Conservation (phyloP, 305 asterid species). For the Stenogyne calaminthoides region DNA sequence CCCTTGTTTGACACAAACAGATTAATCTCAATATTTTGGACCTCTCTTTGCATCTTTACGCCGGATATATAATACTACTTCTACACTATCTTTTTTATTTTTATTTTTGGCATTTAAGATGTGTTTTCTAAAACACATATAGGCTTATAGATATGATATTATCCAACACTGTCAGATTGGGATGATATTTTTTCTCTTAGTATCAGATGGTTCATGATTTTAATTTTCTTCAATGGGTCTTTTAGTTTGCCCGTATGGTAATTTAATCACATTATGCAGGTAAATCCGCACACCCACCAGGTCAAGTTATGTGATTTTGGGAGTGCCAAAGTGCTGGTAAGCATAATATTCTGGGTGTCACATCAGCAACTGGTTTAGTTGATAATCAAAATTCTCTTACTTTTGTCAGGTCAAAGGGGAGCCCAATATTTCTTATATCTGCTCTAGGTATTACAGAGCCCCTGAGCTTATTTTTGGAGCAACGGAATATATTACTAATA, state of each 20-base stretch:
- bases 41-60: constrained; percentile 9
- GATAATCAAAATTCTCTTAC: constrained; percentile 16
- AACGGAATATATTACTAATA: constrained; percentile 86
- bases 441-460: constrained; percentile 97
- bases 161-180: background rate
- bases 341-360: constrained; percentile 18
- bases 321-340: constrained; percentile 77
- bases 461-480: constrained; percentile 99
- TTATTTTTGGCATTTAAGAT: background rate
- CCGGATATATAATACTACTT: background rate
- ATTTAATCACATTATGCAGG: constrained; percentile 46
- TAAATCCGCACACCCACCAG: constrained; percentile 79
- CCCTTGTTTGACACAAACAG: constrained; percentile 4
- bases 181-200: too few relatives aligned
- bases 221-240: background rate
- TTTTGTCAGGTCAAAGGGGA: constrained; percentile 90
- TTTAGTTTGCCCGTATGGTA: constrained; percentile 17
- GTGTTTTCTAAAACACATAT: background rate
- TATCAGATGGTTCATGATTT: background rate
- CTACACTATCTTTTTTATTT: background rate
- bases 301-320: constrained; percentile 78
- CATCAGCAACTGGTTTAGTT: constrained; percentile 10
- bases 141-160: background rate
- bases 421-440: constrained; percentile 94
- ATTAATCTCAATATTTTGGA: background rate